Conservation (phyloP, 2,329 filamentous ascomycete species). For the Rutstroemia sp. region DNA sequence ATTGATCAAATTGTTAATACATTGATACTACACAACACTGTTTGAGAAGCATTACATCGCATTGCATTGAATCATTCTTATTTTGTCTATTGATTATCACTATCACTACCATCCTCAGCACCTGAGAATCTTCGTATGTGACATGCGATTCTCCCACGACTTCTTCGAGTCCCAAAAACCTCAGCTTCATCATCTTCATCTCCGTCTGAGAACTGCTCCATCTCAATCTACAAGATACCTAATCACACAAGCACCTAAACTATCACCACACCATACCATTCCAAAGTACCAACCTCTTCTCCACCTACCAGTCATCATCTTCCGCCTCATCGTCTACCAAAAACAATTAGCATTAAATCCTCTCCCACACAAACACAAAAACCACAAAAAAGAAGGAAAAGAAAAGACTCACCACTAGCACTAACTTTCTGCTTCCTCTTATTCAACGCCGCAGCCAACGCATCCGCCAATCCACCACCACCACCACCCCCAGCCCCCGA, state of each 20-base stretch:
- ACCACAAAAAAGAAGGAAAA: constrained; percentile 6
- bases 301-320: constrained; percentile 62
- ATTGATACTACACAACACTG: no score
- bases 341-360: no score
- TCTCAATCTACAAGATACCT: not conserved
- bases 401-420: constrained; percentile 71
- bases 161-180: not conserved
- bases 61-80: no score
- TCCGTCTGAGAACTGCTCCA: not conserved
- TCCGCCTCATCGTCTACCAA: constrained; percentile 65
- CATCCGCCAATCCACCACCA: constrained; percentile 68
- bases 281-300: not conserved
- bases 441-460: constrained; percentile 68
- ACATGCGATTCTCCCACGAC: no score
- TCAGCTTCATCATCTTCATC: not conserved
- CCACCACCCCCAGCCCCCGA: constrained; percentile 45
- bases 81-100: not conserved
- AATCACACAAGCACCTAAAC: not conserved
- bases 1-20: no score
- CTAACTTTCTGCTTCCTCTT: constrained; percentile 91
- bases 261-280: not conserved
- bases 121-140: not conserved
- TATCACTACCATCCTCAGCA: not conserved
- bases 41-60: no score
- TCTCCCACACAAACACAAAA: constrained; percentile 25